Percentiles rank a stretch among this genome's conserved stretches.
Evolutionary conservation across 768 basidiomycete species (phyloP).

Genomic region (Phanerodontia chrysosporium): DNA sequence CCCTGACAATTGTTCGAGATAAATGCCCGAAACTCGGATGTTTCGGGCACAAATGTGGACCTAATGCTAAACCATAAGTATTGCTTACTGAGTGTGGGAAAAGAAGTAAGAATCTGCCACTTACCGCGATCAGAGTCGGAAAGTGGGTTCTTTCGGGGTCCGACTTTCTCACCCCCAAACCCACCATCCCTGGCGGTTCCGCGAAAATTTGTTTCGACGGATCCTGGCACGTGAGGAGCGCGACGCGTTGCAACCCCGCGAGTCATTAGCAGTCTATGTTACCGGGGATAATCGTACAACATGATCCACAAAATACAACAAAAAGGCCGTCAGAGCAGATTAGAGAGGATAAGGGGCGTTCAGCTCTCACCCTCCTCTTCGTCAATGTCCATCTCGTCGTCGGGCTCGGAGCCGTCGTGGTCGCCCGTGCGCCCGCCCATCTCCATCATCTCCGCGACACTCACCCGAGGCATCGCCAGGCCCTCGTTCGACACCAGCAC

Average conservation of each 20-base stretch:
- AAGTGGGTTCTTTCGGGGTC: no score
- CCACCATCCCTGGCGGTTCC: no score
- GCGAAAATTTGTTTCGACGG: no score
- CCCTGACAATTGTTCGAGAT: not conserved
- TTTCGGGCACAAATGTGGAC: no score
- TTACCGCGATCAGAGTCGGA: no score
- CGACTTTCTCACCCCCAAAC: no score
- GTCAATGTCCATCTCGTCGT: constrained; percentile 16
- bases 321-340: constrained; percentile 5
- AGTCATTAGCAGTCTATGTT: not conserved
- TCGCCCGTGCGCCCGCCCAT: constrained; percentile 13
- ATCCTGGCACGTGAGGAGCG: constrained; percentile 6
- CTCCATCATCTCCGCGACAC: constrained; percentile 15
- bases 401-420: constrained; percentile 8
- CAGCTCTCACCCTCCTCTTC: constrained; percentile 19
- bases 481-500: constrained; percentile 15
- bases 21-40: no score
- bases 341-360: not conserved
- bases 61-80: no score
- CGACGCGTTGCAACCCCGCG: no score
- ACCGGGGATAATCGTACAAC: constrained; percentile 4
- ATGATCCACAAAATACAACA: constrained; percentile 3
- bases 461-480: constrained; percentile 10
- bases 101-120: no score
- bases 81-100: no score